Percentiles rank a stretch among this genome's conserved stretches.
phyloP scores from a whole-genome alignment of 2,329 filamentous ascomycete genomes.

The Fusarium sp. region DNA sequence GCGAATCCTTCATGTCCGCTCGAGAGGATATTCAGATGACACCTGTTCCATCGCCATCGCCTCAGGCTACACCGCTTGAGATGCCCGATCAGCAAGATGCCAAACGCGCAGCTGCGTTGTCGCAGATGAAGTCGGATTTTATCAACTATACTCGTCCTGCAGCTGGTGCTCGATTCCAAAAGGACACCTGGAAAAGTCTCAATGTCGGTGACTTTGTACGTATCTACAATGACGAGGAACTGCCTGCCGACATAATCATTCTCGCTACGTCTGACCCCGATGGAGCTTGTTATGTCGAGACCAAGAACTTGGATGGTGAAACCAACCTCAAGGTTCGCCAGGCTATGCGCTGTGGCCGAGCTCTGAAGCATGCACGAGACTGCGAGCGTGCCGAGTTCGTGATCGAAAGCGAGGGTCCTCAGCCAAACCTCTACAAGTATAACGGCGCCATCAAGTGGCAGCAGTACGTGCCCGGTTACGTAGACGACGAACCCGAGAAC shows the following conservation, averaged over 20 bases:
- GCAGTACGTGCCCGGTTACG: constrained; percentile 73
- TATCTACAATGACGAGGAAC: constrained; percentile 94
- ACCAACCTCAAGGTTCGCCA: constrained; percentile 97
- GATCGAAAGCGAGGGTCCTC: constrained; percentile 90
- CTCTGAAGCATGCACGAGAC: constrained; percentile 87
- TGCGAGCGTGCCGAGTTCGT: constrained; percentile 89
- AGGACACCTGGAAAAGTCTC: constrained; percentile 93
- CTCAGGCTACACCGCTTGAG: constrained; percentile 53
- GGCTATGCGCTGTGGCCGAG: constrained; percentile 84
- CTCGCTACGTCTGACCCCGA: constrained; percentile 93
- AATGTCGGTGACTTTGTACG: constrained; percentile 96
- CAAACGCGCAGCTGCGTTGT: constrained; percentile 53
- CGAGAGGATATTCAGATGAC: constrained; percentile 92
- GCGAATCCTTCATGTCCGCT: constrained; percentile 64
- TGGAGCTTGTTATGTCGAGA: constrained; percentile 96
- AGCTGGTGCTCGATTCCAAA: constrained; percentile 85
- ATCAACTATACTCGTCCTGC: constrained; percentile 76
- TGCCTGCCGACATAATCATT: constrained; percentile 93
- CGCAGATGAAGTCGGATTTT: constrained; percentile 65
- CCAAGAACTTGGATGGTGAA: constrained; percentile 97
- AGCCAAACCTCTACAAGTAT: constrained; percentile 95
- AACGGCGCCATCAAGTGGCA: constrained; percentile 89
- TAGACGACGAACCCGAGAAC: constrained; percentile 70
- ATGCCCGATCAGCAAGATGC: constrained; percentile 53
- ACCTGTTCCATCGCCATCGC: constrained; percentile 84